Evolutionary conservation across 768 basidiomycete genomes (phyloP), one percentile per base, ranked within the genome.

Genomic region (Lentinula aciculospora): DNA sequence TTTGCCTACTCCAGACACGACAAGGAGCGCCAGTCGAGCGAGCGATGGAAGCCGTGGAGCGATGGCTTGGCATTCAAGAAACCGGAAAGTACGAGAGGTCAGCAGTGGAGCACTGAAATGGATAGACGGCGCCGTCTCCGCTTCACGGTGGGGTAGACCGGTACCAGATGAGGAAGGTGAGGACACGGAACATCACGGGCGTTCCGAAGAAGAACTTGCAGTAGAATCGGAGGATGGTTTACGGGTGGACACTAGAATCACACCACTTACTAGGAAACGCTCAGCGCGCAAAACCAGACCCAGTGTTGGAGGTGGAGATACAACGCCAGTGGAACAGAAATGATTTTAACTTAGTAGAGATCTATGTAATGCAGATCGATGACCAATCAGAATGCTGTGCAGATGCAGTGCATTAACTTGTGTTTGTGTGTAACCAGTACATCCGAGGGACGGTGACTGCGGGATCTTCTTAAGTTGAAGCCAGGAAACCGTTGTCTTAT

Each of bases 201-300:
- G 32, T 10, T n/a, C 23, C 21, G 34, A 48, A 23, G 47, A 32
- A 36, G 53, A 55, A 21, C 42, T 10, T 28, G 31, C n/a, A 73
- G 69, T n/a, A 74, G 76, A 27, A 61, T 60, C 12, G 63, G 71
- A 27, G 25, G 23, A 53, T 25, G 51, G 34, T 25, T 37, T 76
- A 58, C 72, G 61, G 34, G 66, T 76, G 23, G 66, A 74, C 58
- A 74, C 76, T 34, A 74, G 77, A 61, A 69, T 76, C 31, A 84
- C 86, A 9, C 86, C 85, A 6, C 76, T 90, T 48, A 89, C 89
- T 12, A 77, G 84, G 59, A 84, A 82, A 59, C 84, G 85, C 12
- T 88, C 87, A 53, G 68, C 63, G 6, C 72, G 76, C 59, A 84
- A 81, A 67, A 80, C 79, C 44, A 74, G 81, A 60, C 71, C 72